phyloP scores from a whole-genome alignment of 1,284 basidiomycete genomes.

The Ceratorhiza oryzae-sativae region DNA sequence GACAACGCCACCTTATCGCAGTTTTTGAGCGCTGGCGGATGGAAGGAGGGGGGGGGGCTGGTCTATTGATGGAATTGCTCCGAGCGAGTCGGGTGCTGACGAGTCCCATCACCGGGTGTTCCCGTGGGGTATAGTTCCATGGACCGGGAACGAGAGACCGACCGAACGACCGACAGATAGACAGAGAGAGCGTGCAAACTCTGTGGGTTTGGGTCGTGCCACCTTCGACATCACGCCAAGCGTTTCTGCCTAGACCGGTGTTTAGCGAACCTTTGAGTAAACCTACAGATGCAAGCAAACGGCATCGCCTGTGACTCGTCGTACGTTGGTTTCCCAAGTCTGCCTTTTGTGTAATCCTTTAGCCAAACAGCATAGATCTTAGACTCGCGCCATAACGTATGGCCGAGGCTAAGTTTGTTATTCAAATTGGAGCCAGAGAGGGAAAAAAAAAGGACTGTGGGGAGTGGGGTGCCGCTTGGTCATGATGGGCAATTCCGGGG shows the following conservation, averaged over 20 bases:
- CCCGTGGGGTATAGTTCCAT: not conserved
- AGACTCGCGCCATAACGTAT: no score
- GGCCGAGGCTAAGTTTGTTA: not conserved
- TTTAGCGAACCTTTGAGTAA: no score
- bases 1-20: not conserved
- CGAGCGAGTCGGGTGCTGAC: slow-evolving; percentile 17
- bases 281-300: no score
- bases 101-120: slow-evolving; percentile 3
- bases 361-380: no score
- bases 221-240: not conserved
- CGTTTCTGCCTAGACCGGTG: not conserved
- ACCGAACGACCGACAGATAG: no score
- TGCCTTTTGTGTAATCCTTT: not conserved
- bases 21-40: slow-evolving; percentile 1
- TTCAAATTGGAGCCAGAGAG: not conserved
- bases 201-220: no score
- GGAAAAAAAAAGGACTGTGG: not conserved
- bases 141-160: no score
- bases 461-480: not conserved
- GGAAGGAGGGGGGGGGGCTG: not conserved
- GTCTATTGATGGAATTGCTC: slow-evolving; percentile 8
- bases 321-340: not conserved
- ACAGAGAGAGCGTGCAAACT: no score
- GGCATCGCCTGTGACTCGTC: no score
- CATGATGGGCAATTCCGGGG: not conserved